phyloP scores from a whole-genome alignment of 2,329 filamentous ascomycete species.

The Colletotrichum plurivorum region DNA sequence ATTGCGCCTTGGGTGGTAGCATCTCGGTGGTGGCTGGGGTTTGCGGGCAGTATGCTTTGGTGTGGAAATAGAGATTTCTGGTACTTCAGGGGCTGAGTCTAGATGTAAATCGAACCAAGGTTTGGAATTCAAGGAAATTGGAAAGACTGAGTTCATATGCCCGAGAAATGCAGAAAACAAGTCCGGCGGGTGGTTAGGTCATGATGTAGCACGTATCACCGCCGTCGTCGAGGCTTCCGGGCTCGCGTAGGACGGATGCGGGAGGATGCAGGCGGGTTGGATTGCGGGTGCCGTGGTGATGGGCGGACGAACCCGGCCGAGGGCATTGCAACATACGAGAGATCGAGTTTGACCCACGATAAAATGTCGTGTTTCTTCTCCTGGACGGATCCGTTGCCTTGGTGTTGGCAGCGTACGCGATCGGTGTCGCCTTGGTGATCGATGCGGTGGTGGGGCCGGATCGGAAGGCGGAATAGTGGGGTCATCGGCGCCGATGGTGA shows the following conservation, averaged over 20 bases:
- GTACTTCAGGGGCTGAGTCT: neutral
- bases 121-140: constrained; percentile 5
- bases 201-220: neutral
- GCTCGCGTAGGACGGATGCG: constrained; percentile 27
- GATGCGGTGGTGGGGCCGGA: too few species aligned
- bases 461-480: too few species aligned
- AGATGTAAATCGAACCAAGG: too few species aligned
- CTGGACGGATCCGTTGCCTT: too few species aligned
- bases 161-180: neutral
- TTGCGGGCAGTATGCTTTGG: neutral
- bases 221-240: constrained; percentile 3
- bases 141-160: neutral
- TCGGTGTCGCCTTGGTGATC: too few species aligned
- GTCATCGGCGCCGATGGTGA: too few species aligned
- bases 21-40: neutral
- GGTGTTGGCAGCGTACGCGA: too few species aligned
- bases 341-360: too few species aligned
- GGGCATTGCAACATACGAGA: neutral
- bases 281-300: constrained; percentile 20
- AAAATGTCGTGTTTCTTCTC: too few species aligned
- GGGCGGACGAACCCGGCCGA: neutral
- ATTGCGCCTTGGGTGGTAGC: constrained; percentile 27
- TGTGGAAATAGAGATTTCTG: neutral
- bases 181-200: constrained; percentile 5
- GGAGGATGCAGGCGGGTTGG: constrained; percentile 10